phyloP scores from a whole-genome alignment of 768 basidiomycete species.

The Mycena metata region DNA sequence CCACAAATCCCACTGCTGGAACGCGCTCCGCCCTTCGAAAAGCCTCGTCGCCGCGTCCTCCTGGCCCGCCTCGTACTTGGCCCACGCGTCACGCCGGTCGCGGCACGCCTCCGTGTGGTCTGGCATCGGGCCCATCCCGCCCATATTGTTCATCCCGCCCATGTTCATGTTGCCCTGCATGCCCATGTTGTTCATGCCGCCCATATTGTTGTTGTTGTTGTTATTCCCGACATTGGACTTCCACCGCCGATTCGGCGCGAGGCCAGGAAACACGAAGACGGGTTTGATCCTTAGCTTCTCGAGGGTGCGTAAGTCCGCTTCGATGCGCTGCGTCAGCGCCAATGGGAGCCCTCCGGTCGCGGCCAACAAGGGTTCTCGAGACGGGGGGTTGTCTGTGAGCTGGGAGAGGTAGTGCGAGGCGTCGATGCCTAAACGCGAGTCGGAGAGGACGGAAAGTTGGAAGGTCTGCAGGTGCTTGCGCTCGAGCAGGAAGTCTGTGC shows the following conservation, averaged over 20 bases:
- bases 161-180: background rate
- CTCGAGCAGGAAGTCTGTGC: constrained; percentile 84
- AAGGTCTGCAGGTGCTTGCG: constrained; percentile 90
- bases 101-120: constrained; percentile 78
- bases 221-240: constrained; percentile 62
- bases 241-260: constrained; percentile 81
- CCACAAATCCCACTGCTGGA: constrained; percentile 94
- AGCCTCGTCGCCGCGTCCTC: constrained; percentile 90
- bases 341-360: constrained; percentile 96
- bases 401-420: constrained; percentile 89
- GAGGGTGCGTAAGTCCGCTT: constrained; percentile 90
- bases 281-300: constrained; percentile 96
- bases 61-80: constrained; percentile 91
- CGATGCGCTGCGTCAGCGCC: constrained; percentile 88
- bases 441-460: constrained; percentile 83
- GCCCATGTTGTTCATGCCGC: background rate
- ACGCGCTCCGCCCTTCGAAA: constrained; percentile 80
- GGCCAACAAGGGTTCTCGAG: constrained; percentile 92
- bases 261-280: constrained; percentile 97
- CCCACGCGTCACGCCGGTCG: constrained; percentile 90
- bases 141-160: background rate
- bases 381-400: constrained; percentile 80
- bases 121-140: constrained; percentile 49
- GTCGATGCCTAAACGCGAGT: constrained; percentile 97
- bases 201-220: background rate